A percentile compares a stretch with the other conserved stretches of the same genome.
Evolutionary conservation across 2,329 filamentous ascomycete genomes (phyloP).

Genomic region (Byssothecium circinans): DNA sequence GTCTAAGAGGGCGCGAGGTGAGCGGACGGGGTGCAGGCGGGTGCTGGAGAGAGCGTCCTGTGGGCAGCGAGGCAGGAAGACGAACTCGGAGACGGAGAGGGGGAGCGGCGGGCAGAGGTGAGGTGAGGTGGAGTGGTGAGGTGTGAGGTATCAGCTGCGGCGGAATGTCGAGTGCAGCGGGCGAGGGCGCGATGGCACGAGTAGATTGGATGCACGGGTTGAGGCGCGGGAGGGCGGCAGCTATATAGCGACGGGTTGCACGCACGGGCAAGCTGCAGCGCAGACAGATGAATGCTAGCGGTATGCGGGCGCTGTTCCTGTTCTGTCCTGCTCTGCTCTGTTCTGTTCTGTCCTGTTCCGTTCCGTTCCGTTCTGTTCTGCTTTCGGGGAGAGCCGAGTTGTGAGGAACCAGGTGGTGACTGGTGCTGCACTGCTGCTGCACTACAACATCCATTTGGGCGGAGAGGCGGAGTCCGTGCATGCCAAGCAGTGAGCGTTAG

Average conservation of each 20-base stretch:
- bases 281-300: conserved; percentile 1
- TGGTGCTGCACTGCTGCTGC: too few relatives aligned
- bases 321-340: background rate
- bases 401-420: background rate
- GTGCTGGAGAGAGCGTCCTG: conserved; percentile 5
- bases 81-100: conserved; percentile 11
- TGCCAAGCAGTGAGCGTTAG: background rate
- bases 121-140: background rate
- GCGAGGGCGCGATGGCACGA: too few relatives aligned
- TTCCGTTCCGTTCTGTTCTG: too few relatives aligned
- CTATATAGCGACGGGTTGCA: conserved; percentile 19
- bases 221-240: conserved; percentile 7
- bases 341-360: background rate
- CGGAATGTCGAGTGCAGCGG: too few relatives aligned
- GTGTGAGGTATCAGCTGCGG: too few relatives aligned
- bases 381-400: background rate
- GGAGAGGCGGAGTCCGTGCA: background rate
- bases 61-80: conserved; percentile 1
- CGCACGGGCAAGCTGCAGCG: background rate
- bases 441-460: background rate
- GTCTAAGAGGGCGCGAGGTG: background rate
- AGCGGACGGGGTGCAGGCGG: background rate
- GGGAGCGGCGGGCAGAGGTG: background rate
- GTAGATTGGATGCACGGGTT: background rate
- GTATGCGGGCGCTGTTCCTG: background rate